Evolutionary conservation across 1,139 yeast genomes (phyloP), one percentile per base, ranked within the genome.

Genomic region (Taphrina communis): DNA sequence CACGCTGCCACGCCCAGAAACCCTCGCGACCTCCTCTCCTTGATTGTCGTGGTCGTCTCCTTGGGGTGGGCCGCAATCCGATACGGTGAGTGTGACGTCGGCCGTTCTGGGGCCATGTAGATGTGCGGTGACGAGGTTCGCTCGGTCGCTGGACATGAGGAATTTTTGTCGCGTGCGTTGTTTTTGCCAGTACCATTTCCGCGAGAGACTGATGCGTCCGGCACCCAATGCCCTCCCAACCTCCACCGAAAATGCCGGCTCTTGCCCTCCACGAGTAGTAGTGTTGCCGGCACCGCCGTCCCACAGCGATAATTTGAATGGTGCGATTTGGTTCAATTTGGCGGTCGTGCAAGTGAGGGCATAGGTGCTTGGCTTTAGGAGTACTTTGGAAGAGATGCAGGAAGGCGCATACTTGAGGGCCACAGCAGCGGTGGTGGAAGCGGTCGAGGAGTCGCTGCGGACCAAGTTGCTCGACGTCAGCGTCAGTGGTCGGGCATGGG

Each of bases 291-390:
- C 21, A 1, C n/a, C 36, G 14, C 39, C 60, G 11, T 36, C n/a
- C 48, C 42, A 44, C n/a, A 58, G 3, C 19, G 66, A 58, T 65
- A 72, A 35, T 19, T 46, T 17, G 58, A 71, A 72, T n/a, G 50
- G 55, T 19, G 70, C 73, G 46, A 42, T 55, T 12, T 44, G 39
- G 39, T 66, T 67, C n/a, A 70, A 56, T 11, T 63, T 66, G 35
- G 65, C 66, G 21, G 71, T 50, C 8, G 73, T 70, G 12, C 57
- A 65, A 3, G 71, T 66, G 21, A 72, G 25, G 4, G 72, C 66
- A 50, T 71, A 72, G 17, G 46, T 57, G 12, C 73, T 73, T 17
- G 65, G 53, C 46, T 48, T 38, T 38, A 71, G 44, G 25, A 35
- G 36, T 12, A 38, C 36, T 11, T 8, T 50, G 6, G 31, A 9